Evolutionary conservation across 1,139 yeast genomes (phyloP).

Genomic region (Geotrichum aggregatum): DNA sequence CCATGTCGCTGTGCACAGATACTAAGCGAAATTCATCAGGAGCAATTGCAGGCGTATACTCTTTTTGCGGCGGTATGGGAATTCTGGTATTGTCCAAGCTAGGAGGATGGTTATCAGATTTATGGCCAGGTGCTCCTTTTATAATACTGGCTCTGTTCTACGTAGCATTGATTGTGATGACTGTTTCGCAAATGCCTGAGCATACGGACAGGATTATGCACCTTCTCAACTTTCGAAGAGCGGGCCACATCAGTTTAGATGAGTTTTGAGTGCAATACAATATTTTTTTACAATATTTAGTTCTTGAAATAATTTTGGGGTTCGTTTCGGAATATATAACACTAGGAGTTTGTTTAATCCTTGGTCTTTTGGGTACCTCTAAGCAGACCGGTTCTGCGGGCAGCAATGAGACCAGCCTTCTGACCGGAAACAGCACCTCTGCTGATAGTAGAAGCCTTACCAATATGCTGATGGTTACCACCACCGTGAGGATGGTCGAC

Average conservation of each 20-base stretch:
- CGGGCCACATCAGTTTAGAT: constrained; percentile 7
- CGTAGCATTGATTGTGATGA: constrained; percentile 29
- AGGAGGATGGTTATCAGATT: constrained; percentile 61
- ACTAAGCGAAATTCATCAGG: constrained; percentile 49
- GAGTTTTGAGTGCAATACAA: neutral
- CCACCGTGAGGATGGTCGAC: constrained; percentile 99
- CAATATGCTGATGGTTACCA: constrained; percentile 99
- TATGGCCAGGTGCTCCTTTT: constrained; percentile 59
- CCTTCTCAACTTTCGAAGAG: neutral
- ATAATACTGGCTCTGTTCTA: constrained; percentile 50
- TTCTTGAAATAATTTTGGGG: neutral
- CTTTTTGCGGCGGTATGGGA: constrained; percentile 67
- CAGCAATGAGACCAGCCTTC: constrained; percentile 99
- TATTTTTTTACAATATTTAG: neutral
- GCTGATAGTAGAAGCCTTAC: constrained; percentile 99
- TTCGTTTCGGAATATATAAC: constrained; percentile 3
- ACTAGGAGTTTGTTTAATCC: constrained; percentile 46
- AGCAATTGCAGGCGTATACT: constrained; percentile 63
- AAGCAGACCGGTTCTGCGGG: constrained; percentile 99
- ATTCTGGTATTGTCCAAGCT: constrained; percentile 54
- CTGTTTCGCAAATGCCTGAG: constrained; percentile 19
- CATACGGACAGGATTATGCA: neutral
- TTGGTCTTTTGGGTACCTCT: constrained; percentile 99
- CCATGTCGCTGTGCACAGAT: constrained; percentile 47
- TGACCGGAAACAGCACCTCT: constrained; percentile 99